Evolutionary conservation across 2,329 filamentous ascomycete genomes (phyloP).

Genomic region (Penicillium hesseltinei): DNA sequence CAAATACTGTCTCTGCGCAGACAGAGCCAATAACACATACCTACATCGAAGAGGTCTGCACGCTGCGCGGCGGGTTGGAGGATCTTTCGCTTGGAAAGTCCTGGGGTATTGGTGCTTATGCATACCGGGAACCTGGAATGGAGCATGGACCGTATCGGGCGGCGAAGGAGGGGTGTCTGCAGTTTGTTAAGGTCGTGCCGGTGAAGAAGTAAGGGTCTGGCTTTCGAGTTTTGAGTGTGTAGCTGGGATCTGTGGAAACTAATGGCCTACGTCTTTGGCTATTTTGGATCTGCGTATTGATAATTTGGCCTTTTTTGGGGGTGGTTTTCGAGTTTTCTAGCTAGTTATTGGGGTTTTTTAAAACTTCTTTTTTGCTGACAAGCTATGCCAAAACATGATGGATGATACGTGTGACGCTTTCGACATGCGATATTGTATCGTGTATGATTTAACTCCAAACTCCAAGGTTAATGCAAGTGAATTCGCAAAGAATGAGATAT

Average conservation of each 20-base stretch:
- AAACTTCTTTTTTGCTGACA: background rate
- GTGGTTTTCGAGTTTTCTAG: background rate
- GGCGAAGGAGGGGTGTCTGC: constrained; percentile 38
- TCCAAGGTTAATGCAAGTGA: background rate
- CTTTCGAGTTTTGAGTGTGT: background rate
- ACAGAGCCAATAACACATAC: constrained; percentile 34
- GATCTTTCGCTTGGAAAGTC: constrained; percentile 31
- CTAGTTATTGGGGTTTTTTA: background rate
- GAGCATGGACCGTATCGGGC: constrained; percentile 40
- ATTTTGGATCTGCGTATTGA: background rate
- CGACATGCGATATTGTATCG: background rate
- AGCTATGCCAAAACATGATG: background rate
- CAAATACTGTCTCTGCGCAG: constrained; percentile 29
- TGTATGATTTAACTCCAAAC: background rate
- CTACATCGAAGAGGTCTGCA: constrained; percentile 42
- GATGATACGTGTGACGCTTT: background rate
- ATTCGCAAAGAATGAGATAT: background rate
- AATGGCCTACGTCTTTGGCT: background rate
- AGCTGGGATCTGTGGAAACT: background rate
- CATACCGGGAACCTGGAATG: constrained; percentile 43
- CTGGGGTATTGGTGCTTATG: constrained; percentile 41
- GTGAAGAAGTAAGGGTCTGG: background rate
- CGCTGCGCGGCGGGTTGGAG: constrained; percentile 38
- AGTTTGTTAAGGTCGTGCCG: constrained; percentile 28
- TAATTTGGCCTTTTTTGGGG: background rate